A percentile compares a stretch with the other conserved stretches of the same genome.
phyloP scores from a whole-genome alignment of 345 rosid species.

The Eucalyptus marginata region DNA sequence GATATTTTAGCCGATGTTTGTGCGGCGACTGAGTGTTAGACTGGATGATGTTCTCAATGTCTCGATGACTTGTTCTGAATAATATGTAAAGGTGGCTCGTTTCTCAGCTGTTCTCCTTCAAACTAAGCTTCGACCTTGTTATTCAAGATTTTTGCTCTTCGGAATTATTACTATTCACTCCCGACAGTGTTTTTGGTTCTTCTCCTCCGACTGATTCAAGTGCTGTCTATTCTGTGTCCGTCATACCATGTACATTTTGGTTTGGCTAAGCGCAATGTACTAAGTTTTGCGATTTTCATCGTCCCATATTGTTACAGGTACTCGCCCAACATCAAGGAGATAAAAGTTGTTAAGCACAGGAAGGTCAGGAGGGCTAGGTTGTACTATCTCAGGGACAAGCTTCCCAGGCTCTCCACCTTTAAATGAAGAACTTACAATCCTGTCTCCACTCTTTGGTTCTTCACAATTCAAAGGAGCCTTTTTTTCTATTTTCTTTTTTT shows the following conservation, averaged over 20 bases:
- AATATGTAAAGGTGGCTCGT: neutral
- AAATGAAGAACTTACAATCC: constrained; percentile 21
- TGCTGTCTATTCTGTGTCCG: neutral
- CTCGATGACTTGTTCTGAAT: neutral
- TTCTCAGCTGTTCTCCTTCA: neutral
- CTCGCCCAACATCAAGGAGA: constrained; percentile 65
- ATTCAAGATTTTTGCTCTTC: neutral
- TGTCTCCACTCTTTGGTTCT: neutral
- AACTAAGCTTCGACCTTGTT: neutral
- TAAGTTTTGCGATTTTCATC: neutral
- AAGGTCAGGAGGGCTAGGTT: constrained; percentile 85
- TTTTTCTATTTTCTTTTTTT: neutral
- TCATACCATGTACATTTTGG: neutral
- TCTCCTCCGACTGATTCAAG: neutral
- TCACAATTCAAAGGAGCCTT: constrained; percentile 12
- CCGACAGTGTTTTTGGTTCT: neutral
- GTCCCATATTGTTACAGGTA: constrained; percentile 24
- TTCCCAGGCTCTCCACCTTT: constrained; percentile 86
- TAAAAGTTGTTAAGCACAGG: constrained; percentile 49
- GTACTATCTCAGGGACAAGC: constrained; percentile 83
- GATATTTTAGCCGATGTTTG: no score
- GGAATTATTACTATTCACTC: neutral
- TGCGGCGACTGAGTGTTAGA: neutral
- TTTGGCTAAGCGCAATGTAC: neutral
- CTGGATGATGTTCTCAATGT: neutral